These are phyloP conservation scores for Fusarium mexicanum DNA, from an alignment of 2,329 filamentous ascomycete species.

Conservation along the genomic window DNA sequence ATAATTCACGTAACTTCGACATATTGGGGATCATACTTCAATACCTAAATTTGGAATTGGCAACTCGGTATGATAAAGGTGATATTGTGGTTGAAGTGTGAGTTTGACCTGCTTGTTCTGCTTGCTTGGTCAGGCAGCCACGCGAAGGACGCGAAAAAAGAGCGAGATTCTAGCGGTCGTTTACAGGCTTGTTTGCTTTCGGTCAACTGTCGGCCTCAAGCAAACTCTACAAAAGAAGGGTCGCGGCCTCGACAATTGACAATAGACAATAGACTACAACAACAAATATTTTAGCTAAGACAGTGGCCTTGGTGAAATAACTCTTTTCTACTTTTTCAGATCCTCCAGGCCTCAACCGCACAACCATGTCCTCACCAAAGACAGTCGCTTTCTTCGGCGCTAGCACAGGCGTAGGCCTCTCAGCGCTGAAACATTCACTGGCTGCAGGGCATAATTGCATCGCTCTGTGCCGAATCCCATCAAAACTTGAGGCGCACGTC, in stretches of 20 bases:
- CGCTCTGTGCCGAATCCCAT: conserved; percentile 60
- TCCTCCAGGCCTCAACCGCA: too few relatives aligned
- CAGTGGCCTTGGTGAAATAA: too few relatives aligned
- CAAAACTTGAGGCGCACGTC: conserved; percentile 56
- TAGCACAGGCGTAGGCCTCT: conserved; percentile 60
- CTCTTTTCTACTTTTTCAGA: fast-evolving
- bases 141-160: conserved; percentile 1
- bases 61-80: fast-evolving
- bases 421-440: conserved; percentile 57
- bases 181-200: conserved; percentile 3
- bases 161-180: background rate
- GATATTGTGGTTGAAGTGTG: background rate
- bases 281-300: background rate
- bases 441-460: conserved; percentile 57
- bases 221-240: background rate
- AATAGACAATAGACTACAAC: background rate
- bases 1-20: fast-evolving
- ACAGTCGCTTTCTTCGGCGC: conserved; percentile 64
- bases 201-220: conserved; percentile 23
- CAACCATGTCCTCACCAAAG: conserved; percentile 34
- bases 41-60: background rate
- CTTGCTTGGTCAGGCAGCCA: background rate
- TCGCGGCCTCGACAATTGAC: fast-evolving
- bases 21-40: background rate
- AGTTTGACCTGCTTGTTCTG: background rate